A percentile compares a stretch with the other conserved stretches of the same genome.
Conservation (phyloP, 2,329 filamentous ascomycete species). For the Alternaria postmessia region DNA sequence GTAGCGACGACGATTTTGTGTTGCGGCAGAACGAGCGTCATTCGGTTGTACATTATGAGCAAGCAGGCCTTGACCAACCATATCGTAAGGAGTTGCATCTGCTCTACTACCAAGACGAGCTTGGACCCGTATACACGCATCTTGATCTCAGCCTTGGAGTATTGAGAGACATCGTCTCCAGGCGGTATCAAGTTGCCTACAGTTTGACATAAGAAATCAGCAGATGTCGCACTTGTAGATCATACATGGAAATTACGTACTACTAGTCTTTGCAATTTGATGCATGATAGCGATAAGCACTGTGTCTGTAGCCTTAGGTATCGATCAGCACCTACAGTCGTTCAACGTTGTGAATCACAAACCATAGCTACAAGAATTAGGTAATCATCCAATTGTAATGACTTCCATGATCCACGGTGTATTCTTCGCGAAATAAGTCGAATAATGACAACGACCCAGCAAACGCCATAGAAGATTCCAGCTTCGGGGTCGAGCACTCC, state of each 20-base stretch:
- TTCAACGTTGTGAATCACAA: conserved; percentile 2
- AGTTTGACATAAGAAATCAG: neutral
- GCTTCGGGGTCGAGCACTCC: conserved; percentile 43
- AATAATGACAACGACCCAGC: conserved; percentile 44
- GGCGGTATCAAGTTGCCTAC: conserved; percentile 45
- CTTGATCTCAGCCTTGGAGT: conserved; percentile 50
- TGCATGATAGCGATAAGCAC: conserved; percentile 46
- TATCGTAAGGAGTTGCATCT: conserved; percentile 60
- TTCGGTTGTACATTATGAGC: conserved; percentile 62
- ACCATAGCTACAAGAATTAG: conserved; percentile 49
- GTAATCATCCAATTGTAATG: conserved; percentile 47
- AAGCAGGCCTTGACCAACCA: conserved; percentile 65
- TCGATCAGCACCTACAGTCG: conserved; percentile 11
- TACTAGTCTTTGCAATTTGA: conserved; percentile 40
- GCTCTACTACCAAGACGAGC: conserved; percentile 62
- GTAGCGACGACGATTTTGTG: conserved; percentile 53
- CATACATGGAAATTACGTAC: conserved; percentile 7
- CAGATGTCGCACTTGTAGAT: neutral
- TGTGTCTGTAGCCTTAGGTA: conserved; percentile 41
- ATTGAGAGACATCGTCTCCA: conserved; percentile 39
- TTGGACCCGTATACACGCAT: conserved; percentile 62
- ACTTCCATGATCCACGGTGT: conserved; percentile 43
- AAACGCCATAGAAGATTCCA: conserved; percentile 44
- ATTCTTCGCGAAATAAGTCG: conserved; percentile 41
- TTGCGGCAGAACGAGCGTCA: conserved; percentile 51